Evolutionary conservation across 495 filamentous ascomycete species (phyloP), one percentile per base, ranked within the genome.

Genomic region (Penicillium goetzii): DNA sequence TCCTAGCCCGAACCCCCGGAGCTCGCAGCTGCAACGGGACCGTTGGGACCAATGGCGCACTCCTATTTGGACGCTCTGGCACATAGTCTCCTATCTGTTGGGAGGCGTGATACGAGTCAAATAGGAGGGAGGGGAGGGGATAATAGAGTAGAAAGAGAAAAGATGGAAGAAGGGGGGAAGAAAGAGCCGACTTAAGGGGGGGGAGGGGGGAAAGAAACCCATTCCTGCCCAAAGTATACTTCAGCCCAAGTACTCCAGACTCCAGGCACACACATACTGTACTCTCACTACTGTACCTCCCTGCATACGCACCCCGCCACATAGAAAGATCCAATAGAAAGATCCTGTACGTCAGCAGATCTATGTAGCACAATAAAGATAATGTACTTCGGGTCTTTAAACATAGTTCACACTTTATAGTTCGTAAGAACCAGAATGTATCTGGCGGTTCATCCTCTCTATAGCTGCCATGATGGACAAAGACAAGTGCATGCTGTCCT

Each of bases 191-290:
- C 47, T 51, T 51, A 30, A 51, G 25, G 47, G 25, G 25, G 47
- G 23, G 21, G n/a, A 2, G 28, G 28, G 30, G 30, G 30, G 1
- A 32, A 32, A 50, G 14, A 15, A 6, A 15, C 12, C 15, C 47
- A 51, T 51, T 51, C 47, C 47, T 51, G 47, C 47, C 47, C 47
- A 51, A 51, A 10, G 25, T 30, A 28, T 25, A 30, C 15, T 51
- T 15, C 47, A 28, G 47, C 47, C 47, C 47, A 51, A 51, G 47
- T 15, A 28, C 47, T 49, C 45, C 34, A 34, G 4, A 12, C 17
- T 9, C 17, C 17, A 21, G n/a, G 10, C 19, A 7, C 30, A 8
- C 9, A 32, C 5, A 32, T 32, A 32, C 30, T 32, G n/a, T n/a
- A 32, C 30, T 32, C 2, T 6, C 6, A 30, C 6, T 30, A 30